Evolutionary conservation across 176 grass and related monocot species (phyloP), one percentile per base, ranked within the genome.

Genomic region (Oryza meridionalis): DNA sequence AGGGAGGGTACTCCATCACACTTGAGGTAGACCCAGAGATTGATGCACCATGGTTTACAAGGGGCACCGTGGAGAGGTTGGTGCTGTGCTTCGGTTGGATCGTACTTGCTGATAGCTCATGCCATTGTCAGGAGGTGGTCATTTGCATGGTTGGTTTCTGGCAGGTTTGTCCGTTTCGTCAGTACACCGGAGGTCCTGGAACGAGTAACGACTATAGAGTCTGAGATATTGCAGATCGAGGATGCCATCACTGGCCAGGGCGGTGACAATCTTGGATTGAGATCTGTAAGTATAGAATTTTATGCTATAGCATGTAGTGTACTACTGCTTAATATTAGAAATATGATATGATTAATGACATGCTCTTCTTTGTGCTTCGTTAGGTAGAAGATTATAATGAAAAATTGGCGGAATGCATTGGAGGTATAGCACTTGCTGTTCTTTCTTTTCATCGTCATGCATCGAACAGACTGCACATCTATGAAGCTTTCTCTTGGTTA

Each of bases 81-180:
- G 72, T 73, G 38, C 26, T 49, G 11, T 35, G 75, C 4, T 25
- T 77, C 32, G 22, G n/a, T 62, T 65, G 62, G 1, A 72, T 76
- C 67, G 64, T 71, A 35, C 66, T 67, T 73, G 12, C 46, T 27
- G 59, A 53, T 62, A 75, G 55, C 44, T 16, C 42, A 16, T 59
- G 2, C 11, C n/a, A 51, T 10, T 88, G 29, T 31, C 70, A 62
- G 68, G 4, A 26, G 63, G 27, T 77, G 25, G 11, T 69, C 32
- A 81, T 65, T 90, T 69, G 22, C 22, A 32, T 29, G 42, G 37
- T 81, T 85, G 50, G 24, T 75, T 82, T 33, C 63, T 82, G n/a
- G 50, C 86, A 98, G 96, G 85, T 99, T 99, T 90, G 96, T 99
- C 72, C 87, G 96, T 67, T 99, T 99, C 59, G 96, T 99, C 21